phyloP scores from a whole-genome alignment of 139 green algal species.

The Marvania coccoides region DNA sequence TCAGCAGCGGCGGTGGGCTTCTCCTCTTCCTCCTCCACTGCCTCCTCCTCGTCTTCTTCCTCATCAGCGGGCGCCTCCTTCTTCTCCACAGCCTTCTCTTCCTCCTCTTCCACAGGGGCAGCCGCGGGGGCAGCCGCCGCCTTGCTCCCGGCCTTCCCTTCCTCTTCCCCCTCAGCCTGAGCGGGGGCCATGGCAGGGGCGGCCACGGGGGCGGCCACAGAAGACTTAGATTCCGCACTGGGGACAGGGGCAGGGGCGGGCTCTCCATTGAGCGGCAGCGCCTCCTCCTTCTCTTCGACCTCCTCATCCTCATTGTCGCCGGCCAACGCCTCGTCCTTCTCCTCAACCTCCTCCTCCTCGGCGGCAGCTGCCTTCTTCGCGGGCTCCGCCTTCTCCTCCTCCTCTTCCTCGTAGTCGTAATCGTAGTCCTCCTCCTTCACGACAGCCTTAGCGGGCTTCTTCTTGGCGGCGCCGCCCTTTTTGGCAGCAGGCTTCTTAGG shows the following conservation, averaged over 20 bases:
- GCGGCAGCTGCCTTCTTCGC: not conserved
- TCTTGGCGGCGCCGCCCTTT: not conserved
- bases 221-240: no score
- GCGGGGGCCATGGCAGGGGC: no score
- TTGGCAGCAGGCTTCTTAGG: not conserved
- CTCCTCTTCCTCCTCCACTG: not conserved
- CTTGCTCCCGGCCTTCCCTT: not conserved
- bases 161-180: not conserved
- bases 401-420: not conserved
- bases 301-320: not conserved
- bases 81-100: no score
- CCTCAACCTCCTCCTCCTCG: not conserved
- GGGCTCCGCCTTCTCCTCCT: no score
- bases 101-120: not conserved
- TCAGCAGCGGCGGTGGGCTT: not conserved
- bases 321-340: no score
- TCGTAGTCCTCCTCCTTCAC: not conserved
- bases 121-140: not conserved
- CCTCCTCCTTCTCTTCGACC: slow-evolving; percentile 1
- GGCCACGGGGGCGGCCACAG: no score
- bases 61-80: not conserved
- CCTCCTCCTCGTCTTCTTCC: not conserved
- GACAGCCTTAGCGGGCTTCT: no score
- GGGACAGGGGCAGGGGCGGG: no score
- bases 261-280: no score